Base-by-base conservation (phyloP, 257 asterid species). In the Leonotis leonurus region DNA sequence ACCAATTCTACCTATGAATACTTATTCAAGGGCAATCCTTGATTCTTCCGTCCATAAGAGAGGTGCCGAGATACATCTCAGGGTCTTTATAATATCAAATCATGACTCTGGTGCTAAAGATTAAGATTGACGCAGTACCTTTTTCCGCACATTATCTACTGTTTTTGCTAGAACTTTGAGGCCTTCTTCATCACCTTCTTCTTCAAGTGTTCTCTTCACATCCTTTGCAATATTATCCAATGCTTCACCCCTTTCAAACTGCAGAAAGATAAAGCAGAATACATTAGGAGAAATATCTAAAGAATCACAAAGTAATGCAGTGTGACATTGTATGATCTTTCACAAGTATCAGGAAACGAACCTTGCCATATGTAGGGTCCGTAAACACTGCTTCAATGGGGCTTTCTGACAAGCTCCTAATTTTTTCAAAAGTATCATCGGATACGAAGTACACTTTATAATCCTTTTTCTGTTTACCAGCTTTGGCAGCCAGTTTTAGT, bases 181-280 rank as follows among this genome's bases (percentile, higher is more conserved):
- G 77, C 92, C 89, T 74, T 93, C 97, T 26, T 85, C 92, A 39
- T 93, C 80, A 22, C 85, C 66, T 79, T 93, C 99, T 78, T 87
- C 88, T 82, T 79, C 92, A 1, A 93, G 90, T 32, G 33, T 60
- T 76, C 75, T 80, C 71, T 76, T 89, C 63, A 89, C 92, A 67
- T 86, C 83, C 75, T 81, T 78, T 3, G 83, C 75, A 48, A 93
- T 89, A 60, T 80, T 89, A 73, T 93, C 99, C 51, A 93, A 83
- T 18, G 99, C 96, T 82, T 82, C 95, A 46, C 99, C 99, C 49
- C 99, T 85, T 52, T 87, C 96, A 77, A 87, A 89, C 99, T 93
- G 77, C 59, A 69, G 13, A 56, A 29, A 75, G 27, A 61, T 49
- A 64, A 60, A 70, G 68, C 65, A 56, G 2, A 70, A 54, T 14